phyloP scores from a whole-genome alignment of 257 asterid species.

The Solanum pennellii region DNA sequence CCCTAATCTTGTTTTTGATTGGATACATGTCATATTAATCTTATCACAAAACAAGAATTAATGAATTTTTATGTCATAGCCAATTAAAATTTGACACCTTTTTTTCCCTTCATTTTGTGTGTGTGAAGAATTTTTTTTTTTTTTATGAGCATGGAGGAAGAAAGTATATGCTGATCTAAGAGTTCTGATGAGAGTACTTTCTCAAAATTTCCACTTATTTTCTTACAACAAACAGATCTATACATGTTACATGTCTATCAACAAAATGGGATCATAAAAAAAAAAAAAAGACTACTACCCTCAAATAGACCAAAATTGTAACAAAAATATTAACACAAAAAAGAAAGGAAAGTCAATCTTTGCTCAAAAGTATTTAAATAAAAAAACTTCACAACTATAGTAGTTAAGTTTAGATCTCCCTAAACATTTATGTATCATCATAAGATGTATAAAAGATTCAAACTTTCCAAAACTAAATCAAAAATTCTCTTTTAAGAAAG shows the following conservation, averaged over 20 bases:
- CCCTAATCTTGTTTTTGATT: slow-evolving; percentile 7
- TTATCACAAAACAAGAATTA: neutral
- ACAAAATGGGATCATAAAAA: slow-evolving; percentile 24
- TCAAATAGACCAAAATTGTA: slow-evolving; percentile 14
- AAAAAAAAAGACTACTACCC: slow-evolving; percentile 11
- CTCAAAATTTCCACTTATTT: slow-evolving; percentile 22
- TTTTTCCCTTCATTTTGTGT: slow-evolving; percentile 1
- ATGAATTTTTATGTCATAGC: slow-evolving; percentile 18
- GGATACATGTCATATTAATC: neutral
- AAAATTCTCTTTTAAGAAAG: neutral
- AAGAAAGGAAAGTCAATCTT: slow-evolving; percentile 21
- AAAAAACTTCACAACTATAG: slow-evolving; percentile 11
- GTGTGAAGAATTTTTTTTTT: neutral
- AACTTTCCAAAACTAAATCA: neutral
- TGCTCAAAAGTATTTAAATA: neutral
- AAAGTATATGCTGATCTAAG: slow-evolving; percentile 31
- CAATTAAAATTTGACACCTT: slow-evolving; percentile 48
- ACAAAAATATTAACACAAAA: neutral
- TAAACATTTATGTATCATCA: neutral
- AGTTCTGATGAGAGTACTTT: slow-evolving; percentile 15
- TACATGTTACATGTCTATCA: slow-evolving; percentile 8
- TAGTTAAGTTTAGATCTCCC: slow-evolving; percentile 9
- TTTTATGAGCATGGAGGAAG: slow-evolving; percentile 17
- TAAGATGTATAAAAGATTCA: neutral
- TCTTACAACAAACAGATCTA: slow-evolving; percentile 42